Conservation (phyloP, 2,329 filamentous ascomycete genomes). For the Ceratocystis ficicola region DNA sequence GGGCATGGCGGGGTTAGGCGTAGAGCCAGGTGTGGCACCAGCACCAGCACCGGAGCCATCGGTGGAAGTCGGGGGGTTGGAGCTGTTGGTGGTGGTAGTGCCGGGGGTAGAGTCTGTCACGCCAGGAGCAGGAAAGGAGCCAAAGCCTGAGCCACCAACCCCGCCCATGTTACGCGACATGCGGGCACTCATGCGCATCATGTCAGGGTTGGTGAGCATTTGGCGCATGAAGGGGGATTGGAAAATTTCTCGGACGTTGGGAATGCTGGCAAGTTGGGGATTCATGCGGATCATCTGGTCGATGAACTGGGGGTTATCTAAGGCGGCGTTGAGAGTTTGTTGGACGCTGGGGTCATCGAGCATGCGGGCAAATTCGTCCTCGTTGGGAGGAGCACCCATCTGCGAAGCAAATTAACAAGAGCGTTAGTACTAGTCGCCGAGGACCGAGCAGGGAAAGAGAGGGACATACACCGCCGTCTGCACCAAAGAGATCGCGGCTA, state of each 20-base stretch:
- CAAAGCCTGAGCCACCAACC: constrained; percentile 30
- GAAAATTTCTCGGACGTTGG: constrained; percentile 70
- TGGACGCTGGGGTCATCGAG: constrained; percentile 79
- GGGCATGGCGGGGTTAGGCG: constrained; percentile 6
- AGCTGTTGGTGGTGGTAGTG: constrained; percentile 31
- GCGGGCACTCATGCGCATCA: constrained; percentile 68
- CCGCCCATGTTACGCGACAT: constrained; percentile 63
- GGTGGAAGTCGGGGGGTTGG: constrained; percentile 29
- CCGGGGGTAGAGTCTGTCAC: constrained; percentile 70
- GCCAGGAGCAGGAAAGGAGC: constrained; percentile 74
- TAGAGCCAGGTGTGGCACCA: constrained; percentile 7
- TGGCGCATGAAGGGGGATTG: constrained; percentile 77
- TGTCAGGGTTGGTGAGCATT: constrained; percentile 85
- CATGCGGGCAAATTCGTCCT: constrained; percentile 72
- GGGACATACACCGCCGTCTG: constrained; percentile 75
- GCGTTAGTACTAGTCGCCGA: neutral
- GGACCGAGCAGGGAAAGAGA: neutral
- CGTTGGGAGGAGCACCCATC: constrained; percentile 80
- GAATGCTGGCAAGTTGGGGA: constrained; percentile 64
- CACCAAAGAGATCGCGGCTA: constrained; percentile 77
- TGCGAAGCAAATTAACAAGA: constrained; percentile 29
- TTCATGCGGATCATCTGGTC: constrained; percentile 92
- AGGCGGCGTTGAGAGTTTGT: constrained; percentile 81
- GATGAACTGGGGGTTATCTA: constrained; percentile 88
- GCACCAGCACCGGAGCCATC: constrained; percentile 24